A percentile compares a stretch with the other conserved stretches of the same genome.
These are phyloP conservation scores for Heliamphora exappendiculata DNA, from an alignment of 148 eudicot genomes.

Conservation along the genomic window DNA sequence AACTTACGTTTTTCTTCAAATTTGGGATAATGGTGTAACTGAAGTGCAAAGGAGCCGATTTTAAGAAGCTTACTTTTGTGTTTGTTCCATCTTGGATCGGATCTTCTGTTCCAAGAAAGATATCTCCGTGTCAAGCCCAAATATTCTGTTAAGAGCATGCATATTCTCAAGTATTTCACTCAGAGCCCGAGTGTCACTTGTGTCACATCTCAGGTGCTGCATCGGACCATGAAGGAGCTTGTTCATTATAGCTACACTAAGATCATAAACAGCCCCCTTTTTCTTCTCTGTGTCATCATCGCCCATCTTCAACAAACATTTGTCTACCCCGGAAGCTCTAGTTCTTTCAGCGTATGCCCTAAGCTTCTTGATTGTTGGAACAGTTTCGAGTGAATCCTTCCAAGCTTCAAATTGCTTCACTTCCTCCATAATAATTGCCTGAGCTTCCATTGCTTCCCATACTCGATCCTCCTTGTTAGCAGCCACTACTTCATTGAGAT, in stretches of 20 bases:
- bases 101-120: slow-evolving; percentile 40
- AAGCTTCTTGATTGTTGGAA: slow-evolving; percentile 50
- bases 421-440: slow-evolving; percentile 34
- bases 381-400: slow-evolving; percentile 50
- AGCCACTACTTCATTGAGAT: slow-evolving; percentile 42
- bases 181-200: slow-evolving; percentile 16
- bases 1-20: not conserved
- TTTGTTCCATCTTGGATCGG: slow-evolving; percentile 35
- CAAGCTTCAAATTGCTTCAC: slow-evolving; percentile 41
- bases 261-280: slow-evolving; percentile 35
- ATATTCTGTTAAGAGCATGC: slow-evolving; percentile 44
- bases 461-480: slow-evolving; percentile 47
- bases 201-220: slow-evolving; percentile 46
- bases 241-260: slow-evolving; percentile 38
- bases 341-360: slow-evolving; percentile 48
- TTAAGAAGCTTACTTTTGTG: slow-evolving; percentile 10
- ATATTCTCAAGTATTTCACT: slow-evolving; percentile 41
- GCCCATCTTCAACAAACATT: slow-evolving; percentile 41
- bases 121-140: slow-evolving; percentile 32
- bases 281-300: slow-evolving; percentile 28
- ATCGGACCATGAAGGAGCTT: slow-evolving; percentile 54
- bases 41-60: not conserved
- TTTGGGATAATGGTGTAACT: not conserved
- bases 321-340: slow-evolving; percentile 42
- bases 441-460: slow-evolving; percentile 42